Conservation (phyloP, 768 basidiomycete species). For the Boletus huronensis region DNA sequence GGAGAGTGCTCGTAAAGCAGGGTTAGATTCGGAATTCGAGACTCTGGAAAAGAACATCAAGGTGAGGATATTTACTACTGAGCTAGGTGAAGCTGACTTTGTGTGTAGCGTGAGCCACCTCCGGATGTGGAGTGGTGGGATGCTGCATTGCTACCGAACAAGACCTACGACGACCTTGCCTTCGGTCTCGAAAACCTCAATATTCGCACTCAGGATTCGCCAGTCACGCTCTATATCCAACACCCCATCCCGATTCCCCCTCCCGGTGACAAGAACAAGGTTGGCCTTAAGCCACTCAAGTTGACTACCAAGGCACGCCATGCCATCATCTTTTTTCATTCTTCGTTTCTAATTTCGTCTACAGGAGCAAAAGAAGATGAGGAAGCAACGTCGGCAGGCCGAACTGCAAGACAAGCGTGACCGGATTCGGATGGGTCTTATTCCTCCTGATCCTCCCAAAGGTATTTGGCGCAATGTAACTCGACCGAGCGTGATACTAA, state of each 20-base stretch:
- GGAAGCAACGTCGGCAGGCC: constrained; percentile 81
- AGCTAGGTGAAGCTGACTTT: background rate
- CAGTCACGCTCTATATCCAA: constrained; percentile 88
- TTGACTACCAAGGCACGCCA: constrained; percentile 75
- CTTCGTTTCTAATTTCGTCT: constrained; percentile 1
- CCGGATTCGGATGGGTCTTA: constrained; percentile 90
- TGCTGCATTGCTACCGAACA: constrained; percentile 73
- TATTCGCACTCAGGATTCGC: constrained; percentile 63
- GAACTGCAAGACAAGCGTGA: constrained; percentile 94
- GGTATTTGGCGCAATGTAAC: constrained; percentile 41
- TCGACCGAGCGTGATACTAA: background rate
- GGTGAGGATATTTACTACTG: constrained; percentile 40
- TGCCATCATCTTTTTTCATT: background rate
- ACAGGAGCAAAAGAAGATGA: constrained; percentile 94
- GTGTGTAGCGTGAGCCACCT: constrained; percentile 71
- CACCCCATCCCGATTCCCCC: constrained; percentile 96
- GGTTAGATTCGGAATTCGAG: constrained; percentile 89
- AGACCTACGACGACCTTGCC: constrained; percentile 73
- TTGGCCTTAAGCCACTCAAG: constrained; percentile 80
- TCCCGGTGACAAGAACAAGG: constrained; percentile 80
- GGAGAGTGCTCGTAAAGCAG: constrained; percentile 89
- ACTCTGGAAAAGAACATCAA: constrained; percentile 86
- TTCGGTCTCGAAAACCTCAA: constrained; percentile 55
- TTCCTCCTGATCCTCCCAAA: constrained; percentile 94
- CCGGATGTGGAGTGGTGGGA: constrained; percentile 99